Evolutionary conservation across 768 basidiomycete genomes (phyloP).

Genomic region (Botryobasidium botryosum): DNA sequence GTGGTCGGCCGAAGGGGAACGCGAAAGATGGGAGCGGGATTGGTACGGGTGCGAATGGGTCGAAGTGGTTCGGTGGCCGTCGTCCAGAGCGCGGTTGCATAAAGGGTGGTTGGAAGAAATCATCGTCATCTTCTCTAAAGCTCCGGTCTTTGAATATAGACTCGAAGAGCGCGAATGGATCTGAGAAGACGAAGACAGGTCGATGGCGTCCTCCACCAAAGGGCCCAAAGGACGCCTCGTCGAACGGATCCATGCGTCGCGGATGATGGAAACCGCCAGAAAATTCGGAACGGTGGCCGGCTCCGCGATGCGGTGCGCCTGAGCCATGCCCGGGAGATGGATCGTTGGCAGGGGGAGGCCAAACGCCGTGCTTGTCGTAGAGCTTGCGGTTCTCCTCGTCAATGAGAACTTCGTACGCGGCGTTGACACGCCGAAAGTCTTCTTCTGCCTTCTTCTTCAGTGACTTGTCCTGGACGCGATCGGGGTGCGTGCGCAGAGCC

Average conservation of each 20-base stretch:
- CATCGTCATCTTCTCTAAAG: no score
- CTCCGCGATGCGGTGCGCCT: not conserved
- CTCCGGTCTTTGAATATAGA: constrained; percentile 5
- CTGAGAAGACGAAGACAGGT: constrained; percentile 7
- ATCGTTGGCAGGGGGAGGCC: constrained; percentile 2
- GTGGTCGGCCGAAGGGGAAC: no score
- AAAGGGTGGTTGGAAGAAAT: no score
- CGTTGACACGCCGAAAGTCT: constrained; percentile 10
- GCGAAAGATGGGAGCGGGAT: no score
- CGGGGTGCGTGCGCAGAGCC: constrained; percentile 11
- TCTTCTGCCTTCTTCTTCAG: constrained; percentile 9
- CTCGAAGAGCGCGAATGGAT: constrained; percentile 8
- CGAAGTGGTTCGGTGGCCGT: no score
- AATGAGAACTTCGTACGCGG: constrained; percentile 10
- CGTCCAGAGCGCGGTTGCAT: no score
- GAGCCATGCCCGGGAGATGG: not conserved
- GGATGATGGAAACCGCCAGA: not conserved
- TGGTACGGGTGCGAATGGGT: no score
- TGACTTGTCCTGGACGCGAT: constrained; percentile 11
- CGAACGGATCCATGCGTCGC: not conserved
- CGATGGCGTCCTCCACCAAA: constrained; percentile 1
- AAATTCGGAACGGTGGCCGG: not conserved
- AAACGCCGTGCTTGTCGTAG: constrained; percentile 10
- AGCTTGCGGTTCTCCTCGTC: constrained; percentile 5
- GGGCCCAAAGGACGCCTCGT: not conserved